A percentile compares a stretch with the other conserved stretches of the same genome.
Evolutionary conservation across 2,329 filamentous ascomycete genomes (phyloP).

Genomic region (Coniochaeta sp.): DNA sequence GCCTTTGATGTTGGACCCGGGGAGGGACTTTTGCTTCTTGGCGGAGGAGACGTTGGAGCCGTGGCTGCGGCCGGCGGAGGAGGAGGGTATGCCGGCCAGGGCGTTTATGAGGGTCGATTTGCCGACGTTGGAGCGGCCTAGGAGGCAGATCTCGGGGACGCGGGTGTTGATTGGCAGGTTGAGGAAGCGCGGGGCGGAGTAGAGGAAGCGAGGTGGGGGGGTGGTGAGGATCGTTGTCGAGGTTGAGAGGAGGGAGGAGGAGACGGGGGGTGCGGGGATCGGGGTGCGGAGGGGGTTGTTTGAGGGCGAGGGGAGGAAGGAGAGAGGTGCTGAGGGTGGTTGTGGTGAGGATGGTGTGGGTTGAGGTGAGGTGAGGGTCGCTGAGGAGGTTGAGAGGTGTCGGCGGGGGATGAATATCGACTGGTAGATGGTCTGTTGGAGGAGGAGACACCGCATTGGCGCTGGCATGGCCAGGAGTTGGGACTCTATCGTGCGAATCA

Average conservation of each 20-base stretch:
- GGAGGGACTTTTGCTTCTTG: background rate
- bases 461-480: conserved; percentile 14
- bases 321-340: conserved; percentile 9
- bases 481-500: background rate
- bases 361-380: background rate
- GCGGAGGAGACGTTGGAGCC: conserved; percentile 8
- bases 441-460: conserved; percentile 12
- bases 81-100: conserved; percentile 44
- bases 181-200: conserved; percentile 39
- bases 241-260: conserved; percentile 9
- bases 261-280: conserved; percentile 8
- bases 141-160: conserved; percentile 61
- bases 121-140: conserved; percentile 83
- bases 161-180: conserved; percentile 42
- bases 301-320: conserved; percentile 19
- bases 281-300: conserved; percentile 14
- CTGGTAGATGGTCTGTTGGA: conserved; percentile 8
- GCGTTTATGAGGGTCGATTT: conserved; percentile 87
- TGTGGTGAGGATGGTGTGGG: background rate
- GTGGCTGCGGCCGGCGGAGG: conserved; percentile 18
- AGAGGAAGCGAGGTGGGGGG: conserved; percentile 29
- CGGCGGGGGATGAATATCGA: background rate
- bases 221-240: conserved; percentile 18
- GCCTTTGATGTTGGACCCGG: conserved; percentile 22
- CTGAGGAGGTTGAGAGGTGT: background rate